These are phyloP conservation scores for Pseudocercospora fuligena DNA, from an alignment of 2,329 filamentous ascomycete genomes.

Conservation along the genomic window DNA sequence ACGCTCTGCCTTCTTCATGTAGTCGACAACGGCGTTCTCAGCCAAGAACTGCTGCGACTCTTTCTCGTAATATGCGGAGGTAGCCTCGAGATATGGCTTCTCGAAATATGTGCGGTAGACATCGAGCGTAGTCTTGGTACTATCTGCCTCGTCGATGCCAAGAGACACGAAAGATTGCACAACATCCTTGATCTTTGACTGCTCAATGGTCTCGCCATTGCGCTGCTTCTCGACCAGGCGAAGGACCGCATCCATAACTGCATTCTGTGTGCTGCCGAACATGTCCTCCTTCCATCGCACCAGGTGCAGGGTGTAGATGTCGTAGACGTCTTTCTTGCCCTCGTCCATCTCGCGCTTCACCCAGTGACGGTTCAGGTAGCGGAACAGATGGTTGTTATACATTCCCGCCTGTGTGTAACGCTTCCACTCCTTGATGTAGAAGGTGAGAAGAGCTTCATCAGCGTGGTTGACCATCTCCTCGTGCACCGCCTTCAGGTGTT, in stretches of 20 bases:
- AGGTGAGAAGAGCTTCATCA: constrained; percentile 86
- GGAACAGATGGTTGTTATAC: constrained; percentile 96
- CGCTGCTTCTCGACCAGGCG: constrained; percentile 96
- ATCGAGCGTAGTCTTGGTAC: constrained; percentile 90
- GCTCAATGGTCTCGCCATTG: constrained; percentile 96
- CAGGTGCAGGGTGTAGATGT: constrained; percentile 95
- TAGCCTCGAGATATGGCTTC: constrained; percentile 85
- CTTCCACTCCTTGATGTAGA: constrained; percentile 97
- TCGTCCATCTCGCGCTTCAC: constrained; percentile 99
- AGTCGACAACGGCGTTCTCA: constrained; percentile 97
- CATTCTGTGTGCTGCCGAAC: constrained; percentile 79
- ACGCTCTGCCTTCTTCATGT: constrained; percentile 98
- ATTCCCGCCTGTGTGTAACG: constrained; percentile 94
- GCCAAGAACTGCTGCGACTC: constrained; percentile 94
- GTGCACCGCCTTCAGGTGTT: constrained; percentile 74
- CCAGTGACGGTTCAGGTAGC: constrained; percentile 97
- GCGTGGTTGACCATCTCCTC: constrained; percentile 76
- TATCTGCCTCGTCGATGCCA: constrained; percentile 90
- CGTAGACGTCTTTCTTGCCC: constrained; percentile 96
- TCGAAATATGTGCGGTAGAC: constrained; percentile 95
- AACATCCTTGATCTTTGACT: constrained; percentile 94
- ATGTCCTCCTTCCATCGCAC: constrained; percentile 95
- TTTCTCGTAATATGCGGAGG: constrained; percentile 81
- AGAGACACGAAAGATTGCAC: constrained; percentile 95
- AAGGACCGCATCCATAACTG: constrained; percentile 93